Evolutionary conservation across 108 stramenopile species (phyloP).

Genomic region (Cyclotella atomus): DNA sequence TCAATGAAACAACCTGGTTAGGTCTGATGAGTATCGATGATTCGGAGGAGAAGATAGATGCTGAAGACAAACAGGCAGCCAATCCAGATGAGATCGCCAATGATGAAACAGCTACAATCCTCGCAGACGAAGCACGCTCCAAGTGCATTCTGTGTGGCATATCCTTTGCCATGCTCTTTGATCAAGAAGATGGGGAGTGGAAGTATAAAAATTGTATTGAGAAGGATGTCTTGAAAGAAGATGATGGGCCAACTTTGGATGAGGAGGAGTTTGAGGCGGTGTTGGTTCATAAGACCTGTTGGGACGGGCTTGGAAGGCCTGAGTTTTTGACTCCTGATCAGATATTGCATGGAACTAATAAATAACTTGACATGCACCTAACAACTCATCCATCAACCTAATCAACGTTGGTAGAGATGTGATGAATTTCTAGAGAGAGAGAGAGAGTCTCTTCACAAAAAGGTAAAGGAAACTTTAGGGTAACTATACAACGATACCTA

Average conservation of each 20-base stretch:
- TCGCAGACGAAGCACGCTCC: conserved; percentile 81
- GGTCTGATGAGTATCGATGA: conserved; percentile 4
- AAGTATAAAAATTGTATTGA: conserved; percentile 87
- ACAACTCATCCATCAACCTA: no score
- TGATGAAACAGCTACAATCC: conserved; percentile 48
- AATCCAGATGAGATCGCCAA: neutral
- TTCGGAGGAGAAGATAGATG: neutral
- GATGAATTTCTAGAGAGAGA: no score
- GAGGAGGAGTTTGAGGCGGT: conserved; percentile 51
- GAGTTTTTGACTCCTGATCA: conserved; percentile 73
- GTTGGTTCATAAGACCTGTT: conserved; percentile 83
- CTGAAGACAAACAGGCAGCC: conserved; percentile 16
- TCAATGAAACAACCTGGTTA: conserved; percentile 54
- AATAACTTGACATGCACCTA: no score
- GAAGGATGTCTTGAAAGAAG: conserved; percentile 71
- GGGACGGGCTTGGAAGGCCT: conserved; percentile 77
- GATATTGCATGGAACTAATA: conserved; percentile 65
- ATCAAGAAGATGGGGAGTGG: conserved; percentile 89
- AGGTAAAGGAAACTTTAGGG: no score
- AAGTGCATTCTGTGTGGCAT: conserved; percentile 85
- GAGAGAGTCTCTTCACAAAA: no score
- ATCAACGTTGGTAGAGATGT: no score
- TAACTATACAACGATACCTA: no score
- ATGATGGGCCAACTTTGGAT: conserved; percentile 47
- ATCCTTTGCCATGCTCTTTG: conserved; percentile 88